Evolutionary conservation across 768 basidiomycete species (phyloP).

Genomic region (Auriscalpium vulgare): DNA sequence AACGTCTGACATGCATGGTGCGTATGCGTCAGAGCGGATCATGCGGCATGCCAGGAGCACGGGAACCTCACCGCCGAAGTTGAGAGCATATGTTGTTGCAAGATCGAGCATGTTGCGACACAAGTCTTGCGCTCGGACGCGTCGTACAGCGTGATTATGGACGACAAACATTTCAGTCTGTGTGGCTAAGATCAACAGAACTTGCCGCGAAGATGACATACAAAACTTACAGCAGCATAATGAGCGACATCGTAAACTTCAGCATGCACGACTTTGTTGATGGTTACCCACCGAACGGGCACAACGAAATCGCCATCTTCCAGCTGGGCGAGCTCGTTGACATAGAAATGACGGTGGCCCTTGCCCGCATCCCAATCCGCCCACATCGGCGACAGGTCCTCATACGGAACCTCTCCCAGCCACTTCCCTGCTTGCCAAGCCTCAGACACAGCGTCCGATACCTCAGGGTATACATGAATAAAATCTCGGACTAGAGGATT

Average conservation of each 20-base stretch:
- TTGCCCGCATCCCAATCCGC: slow-evolving; percentile 16
- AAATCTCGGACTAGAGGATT: too few relatives aligned
- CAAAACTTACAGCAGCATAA: not conserved
- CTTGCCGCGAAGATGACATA: too few relatives aligned
- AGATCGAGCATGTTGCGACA: too few relatives aligned
- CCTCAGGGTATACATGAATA: slow-evolving; percentile 24
- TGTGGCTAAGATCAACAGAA: not conserved
- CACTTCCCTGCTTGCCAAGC: slow-evolving; percentile 24
- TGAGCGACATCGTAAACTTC: not conserved
- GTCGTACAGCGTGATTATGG: too few relatives aligned
- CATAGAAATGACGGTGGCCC: slow-evolving; percentile 17
- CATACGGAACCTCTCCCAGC: slow-evolving; percentile 13
- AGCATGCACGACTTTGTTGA: not conserved
- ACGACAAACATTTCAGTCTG: not conserved
- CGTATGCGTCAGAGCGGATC: too few relatives aligned
- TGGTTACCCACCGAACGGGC: slow-evolving; percentile 17
- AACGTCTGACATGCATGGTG: not conserved
- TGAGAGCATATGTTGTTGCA: too few relatives aligned
- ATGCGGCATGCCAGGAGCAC: too few relatives aligned
- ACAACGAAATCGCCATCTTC: slow-evolving; percentile 13
- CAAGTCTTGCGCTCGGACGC: too few relatives aligned
- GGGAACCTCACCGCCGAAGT: too few relatives aligned
- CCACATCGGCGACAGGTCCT: slow-evolving; percentile 24
- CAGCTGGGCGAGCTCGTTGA: slow-evolving; percentile 19
- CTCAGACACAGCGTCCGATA: slow-evolving; percentile 15